Conservation (phyloP, 177 flowering plant genomes). For the Vitis hybrid region DNA sequence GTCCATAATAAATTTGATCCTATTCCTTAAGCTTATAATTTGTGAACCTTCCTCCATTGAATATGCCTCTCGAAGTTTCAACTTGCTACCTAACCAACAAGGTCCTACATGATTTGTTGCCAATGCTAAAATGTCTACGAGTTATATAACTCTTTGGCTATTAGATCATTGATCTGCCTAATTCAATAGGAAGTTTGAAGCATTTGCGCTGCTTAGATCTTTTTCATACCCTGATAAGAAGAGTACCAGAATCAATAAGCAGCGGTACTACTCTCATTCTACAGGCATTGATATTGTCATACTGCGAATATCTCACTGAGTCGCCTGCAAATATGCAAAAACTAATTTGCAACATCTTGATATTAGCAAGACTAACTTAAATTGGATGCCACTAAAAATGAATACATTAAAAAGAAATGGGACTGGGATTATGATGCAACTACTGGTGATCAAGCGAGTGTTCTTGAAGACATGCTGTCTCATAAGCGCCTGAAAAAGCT, state of each 20-base stretch:
- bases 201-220: conserved; percentile 33
- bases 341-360: conserved; percentile 17
- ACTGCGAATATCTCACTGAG: conserved; percentile 19
- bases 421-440: conserved; percentile 7
- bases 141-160: conserved; percentile 13
- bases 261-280: conserved; percentile 25
- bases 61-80: neutral
- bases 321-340: conserved; percentile 16
- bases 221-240: conserved; percentile 15
- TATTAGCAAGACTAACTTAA: conserved; percentile 1
- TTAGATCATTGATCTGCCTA: conserved; percentile 10
- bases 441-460: neutral
- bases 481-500: conserved; percentile 12
- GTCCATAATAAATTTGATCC: conserved; percentile 7
- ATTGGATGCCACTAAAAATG: conserved; percentile 11
- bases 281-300: conserved; percentile 22
- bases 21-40: conserved; percentile 1
- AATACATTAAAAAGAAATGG: conserved; percentile 8
- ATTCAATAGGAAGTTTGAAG: conserved; percentile 28
- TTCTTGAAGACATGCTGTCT: conserved; percentile 15
- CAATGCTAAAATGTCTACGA: conserved; percentile 13
- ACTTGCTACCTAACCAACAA: neutral
- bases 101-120: conserved; percentile 9
- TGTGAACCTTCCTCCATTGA: conserved; percentile 30
- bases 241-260: conserved; percentile 23